Base-by-base conservation (phyloP, 2,329 filamentous ascomycete genomes). In the Alternaria longipes region DNA sequence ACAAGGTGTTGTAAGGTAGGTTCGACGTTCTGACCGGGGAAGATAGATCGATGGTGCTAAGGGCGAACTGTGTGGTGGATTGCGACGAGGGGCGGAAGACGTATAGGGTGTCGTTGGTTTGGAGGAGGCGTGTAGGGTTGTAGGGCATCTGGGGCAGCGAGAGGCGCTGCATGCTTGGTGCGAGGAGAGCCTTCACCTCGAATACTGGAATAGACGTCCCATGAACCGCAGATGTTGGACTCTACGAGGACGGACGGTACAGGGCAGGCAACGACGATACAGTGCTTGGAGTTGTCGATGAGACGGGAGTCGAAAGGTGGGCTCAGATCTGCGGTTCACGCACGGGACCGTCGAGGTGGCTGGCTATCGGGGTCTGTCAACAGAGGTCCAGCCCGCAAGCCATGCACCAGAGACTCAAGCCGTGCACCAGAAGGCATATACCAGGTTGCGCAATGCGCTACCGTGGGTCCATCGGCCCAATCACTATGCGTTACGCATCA, bases 121-220 rank as follows among this genome's bases (percentile, higher is more conserved):
- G 84, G 59, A 94, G 85, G 54, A 96, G 85, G 30, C 86, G 88
- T 0, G 93, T 93, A 3, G 92, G 91, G 56, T 89, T 89, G 81
- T 96, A 97, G 26, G 92, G 93, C 54, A 93, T 84, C 50, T 81
- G 77, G 41, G 81, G 80, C n/a, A 40, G 6, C 9, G 47, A 16
- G 18, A 45, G 45, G 18, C 57, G 34, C 32, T 46, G 57, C 42
- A 60, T 50, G 18, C 28, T 45, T n/a, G 34, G 51, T 36, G 32
- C 56, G 60, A 65, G 66, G 66, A 65, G 65, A 62, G 62, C 54
- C 42, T 70, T 72, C 65, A 73, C 68, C 66, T 66, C 68, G 59
- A 65, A 45, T 45, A 58, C 54, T 57, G 57, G 42, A 40, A 62
- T 24, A 38, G 54, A 55, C 41, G 45, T 55, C 63, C 66, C 70